Conservation (phyloP, 768 basidiomycete genomes). For the Naganishia kalamii region DNA sequence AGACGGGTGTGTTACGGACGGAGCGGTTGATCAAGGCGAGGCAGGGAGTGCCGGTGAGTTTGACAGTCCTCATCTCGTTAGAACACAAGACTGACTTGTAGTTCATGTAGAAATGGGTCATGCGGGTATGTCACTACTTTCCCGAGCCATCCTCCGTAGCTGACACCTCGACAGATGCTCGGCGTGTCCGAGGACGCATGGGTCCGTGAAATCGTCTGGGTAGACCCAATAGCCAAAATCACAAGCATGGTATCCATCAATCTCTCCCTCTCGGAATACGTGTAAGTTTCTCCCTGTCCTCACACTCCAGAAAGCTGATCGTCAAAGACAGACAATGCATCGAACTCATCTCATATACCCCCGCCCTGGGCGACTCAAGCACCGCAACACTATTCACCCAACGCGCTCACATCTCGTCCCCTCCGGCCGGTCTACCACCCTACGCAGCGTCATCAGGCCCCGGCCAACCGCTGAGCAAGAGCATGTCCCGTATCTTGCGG, state of each 20-base stretch:
- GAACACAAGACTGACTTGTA: too few relatives aligned
- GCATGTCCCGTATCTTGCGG: constrained; percentile 56
- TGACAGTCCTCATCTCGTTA: too few relatives aligned
- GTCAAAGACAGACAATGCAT: constrained; percentile 47
- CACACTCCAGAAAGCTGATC: not conserved
- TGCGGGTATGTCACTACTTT: constrained; percentile 72
- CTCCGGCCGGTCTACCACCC: constrained; percentile 31
- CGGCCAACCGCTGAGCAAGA: constrained; percentile 1
- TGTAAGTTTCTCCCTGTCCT: constrained; percentile 52
- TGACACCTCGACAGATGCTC: constrained; percentile 59
- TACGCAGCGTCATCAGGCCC: constrained; percentile 18
- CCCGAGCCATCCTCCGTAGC: not conserved
- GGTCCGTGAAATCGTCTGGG: constrained; percentile 87
- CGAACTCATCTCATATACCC: constrained; percentile 80
- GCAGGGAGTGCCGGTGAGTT: constrained; percentile 66
- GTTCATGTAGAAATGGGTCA: constrained; percentile 77
- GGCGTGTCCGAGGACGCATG: constrained; percentile 91
- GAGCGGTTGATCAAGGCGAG: constrained; percentile 87
- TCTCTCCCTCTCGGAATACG: constrained; percentile 88
- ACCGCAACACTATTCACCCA: constrained; percentile 66
- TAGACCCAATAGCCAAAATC: constrained; percentile 73
- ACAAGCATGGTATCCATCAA: constrained; percentile 87
- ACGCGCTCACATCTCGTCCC: constrained; percentile 68
- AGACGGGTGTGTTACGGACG: constrained; percentile 75
- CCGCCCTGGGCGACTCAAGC: constrained; percentile 47